Evolutionary conservation across 1,284 basidiomycete species (phyloP), one percentile per base, ranked within the genome.

Genomic region (Cerioporus squamosus): DNA sequence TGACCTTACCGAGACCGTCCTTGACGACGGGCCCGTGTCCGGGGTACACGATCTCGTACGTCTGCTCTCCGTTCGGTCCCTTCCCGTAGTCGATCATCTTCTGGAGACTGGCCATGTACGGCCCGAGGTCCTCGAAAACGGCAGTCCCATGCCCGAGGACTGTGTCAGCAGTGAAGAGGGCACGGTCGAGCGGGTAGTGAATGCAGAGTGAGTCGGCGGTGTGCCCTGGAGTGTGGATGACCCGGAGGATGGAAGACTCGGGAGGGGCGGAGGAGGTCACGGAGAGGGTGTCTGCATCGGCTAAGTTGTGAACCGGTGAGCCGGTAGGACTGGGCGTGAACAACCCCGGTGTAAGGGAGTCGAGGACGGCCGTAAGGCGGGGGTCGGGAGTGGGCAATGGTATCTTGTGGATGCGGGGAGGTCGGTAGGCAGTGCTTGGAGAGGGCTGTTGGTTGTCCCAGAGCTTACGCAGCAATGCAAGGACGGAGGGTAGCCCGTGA

Each of bases 91-190:
- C 75, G 14, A 87, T 75, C 69, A 92, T 81, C 62, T 79, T 82
- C 52, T 82, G 79, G n/a, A 97, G 80, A 60, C 87, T 88, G 4
- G 76, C 63, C 53, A 97, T 76, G 70, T 97, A 97, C 1, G 81
- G 70, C 0, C 80, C 79, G 7, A 98, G 84, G 69, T 97, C 92
- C 66, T 93, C 91, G 69, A 98, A 98, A 2, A 97, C 88, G 1
- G 94, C 85, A 0, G 95, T 95, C 2, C 95, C 95, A 63, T 95
- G 87, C 0, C 97, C 96, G 22, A 98, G 84, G 5, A 98, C 87
- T 6, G 90, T 93, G 74, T 98, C 97, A 1, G 91, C 94, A 0
- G 94, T 96, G 75, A 97, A 92, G 23, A 96, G 79, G 1, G 84
- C 88, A 42, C 79, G 70, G 72, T 91, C 84, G 60, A 81, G 74